Conservation (phyloP, 352 stramenopile genomes). For the Globisporangium okanoganense region DNA sequence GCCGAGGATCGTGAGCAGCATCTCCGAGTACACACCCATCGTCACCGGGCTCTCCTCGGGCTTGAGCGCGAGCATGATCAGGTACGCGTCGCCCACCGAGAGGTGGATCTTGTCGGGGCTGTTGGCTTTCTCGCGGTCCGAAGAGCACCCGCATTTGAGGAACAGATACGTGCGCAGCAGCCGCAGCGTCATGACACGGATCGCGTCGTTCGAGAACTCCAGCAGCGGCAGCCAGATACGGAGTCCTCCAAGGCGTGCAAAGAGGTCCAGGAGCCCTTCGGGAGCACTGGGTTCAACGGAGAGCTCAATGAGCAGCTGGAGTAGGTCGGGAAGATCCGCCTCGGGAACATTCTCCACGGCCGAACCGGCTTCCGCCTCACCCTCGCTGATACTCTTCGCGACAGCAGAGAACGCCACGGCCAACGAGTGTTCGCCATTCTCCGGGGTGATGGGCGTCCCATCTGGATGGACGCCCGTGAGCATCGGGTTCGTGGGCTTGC, state of each 20-base stretch:
- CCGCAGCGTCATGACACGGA: slow-evolving; percentile 79
- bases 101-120: slow-evolving; percentile 72
- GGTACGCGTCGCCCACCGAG: slow-evolving; percentile 69
- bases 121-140: slow-evolving; percentile 61
- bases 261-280: slow-evolving; percentile 65
- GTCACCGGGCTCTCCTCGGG: slow-evolving; percentile 57
- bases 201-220: slow-evolving; percentile 64
- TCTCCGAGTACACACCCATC: slow-evolving; percentile 79
- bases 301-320: slow-evolving; percentile 76
- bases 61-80: slow-evolving; percentile 81
- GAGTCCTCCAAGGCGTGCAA: slow-evolving; percentile 69
- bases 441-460: slow-evolving; percentile 46
- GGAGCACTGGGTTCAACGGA: slow-evolving; percentile 69
- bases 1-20: slow-evolving; percentile 69
- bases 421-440: slow-evolving; percentile 33
- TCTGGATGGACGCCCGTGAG: slow-evolving; percentile 58
- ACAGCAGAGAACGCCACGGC: slow-evolving; percentile 34
- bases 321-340: slow-evolving; percentile 63
- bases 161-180: slow-evolving; percentile 77
- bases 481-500: slow-evolving; percentile 74
- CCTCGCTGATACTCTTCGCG: slow-evolving; percentile 58
- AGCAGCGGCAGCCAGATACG: slow-evolving; percentile 80
- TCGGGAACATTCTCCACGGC: slow-evolving; percentile 75
- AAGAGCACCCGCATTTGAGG: slow-evolving; percentile 64
- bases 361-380: slow-evolving; percentile 60